These are phyloP conservation scores for Zarea fungicola DNA, from an alignment of 2,329 filamentous ascomycete genomes.

Conservation along the genomic window DNA sequence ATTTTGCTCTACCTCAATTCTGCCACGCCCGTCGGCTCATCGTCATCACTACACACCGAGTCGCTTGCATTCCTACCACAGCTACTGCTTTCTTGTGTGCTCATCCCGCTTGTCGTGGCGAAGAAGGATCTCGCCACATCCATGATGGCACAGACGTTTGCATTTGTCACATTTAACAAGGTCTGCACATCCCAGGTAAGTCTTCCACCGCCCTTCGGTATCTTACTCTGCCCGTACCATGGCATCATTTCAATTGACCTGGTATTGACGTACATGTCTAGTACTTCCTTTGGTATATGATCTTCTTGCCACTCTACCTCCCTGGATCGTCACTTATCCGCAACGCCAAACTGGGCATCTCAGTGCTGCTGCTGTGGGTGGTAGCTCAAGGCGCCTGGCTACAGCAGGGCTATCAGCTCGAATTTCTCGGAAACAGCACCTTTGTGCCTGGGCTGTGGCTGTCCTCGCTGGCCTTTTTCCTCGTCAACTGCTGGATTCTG, in stretches of 20 bases:
- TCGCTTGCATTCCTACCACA: slow-evolving; percentile 87
- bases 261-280: slow-evolving; percentile 33
- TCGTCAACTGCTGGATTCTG: slow-evolving; percentile 81
- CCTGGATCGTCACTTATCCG: slow-evolving; percentile 69
- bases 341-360: slow-evolving; percentile 54
- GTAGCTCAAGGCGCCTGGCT: slow-evolving; percentile 69
- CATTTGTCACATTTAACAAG: slow-evolving; percentile 97
- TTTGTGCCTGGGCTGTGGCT: slow-evolving; percentile 82
- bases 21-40: slow-evolving; percentile 39
- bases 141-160: slow-evolving; percentile 93
- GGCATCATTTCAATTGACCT: no score
- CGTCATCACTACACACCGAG: slow-evolving; percentile 51
- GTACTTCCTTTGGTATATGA: slow-evolving; percentile 98
- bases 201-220: slow-evolving; percentile 6
- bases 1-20: slow-evolving; percentile 84
- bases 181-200: slow-evolving; percentile 94
- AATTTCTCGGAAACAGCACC: slow-evolving; percentile 74
- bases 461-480: slow-evolving; percentile 72
- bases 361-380: slow-evolving; percentile 68
- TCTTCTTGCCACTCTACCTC: slow-evolving; percentile 88
- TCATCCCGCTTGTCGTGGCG: slow-evolving; percentile 70
- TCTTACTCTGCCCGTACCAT: no score
- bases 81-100: slow-evolving; percentile 68
- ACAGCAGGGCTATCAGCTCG: slow-evolving; percentile 68
- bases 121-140: slow-evolving; percentile 76